phyloP scores from a whole-genome alignment of 2,329 filamentous ascomycete species.

The Trichophyton verrucosum region DNA sequence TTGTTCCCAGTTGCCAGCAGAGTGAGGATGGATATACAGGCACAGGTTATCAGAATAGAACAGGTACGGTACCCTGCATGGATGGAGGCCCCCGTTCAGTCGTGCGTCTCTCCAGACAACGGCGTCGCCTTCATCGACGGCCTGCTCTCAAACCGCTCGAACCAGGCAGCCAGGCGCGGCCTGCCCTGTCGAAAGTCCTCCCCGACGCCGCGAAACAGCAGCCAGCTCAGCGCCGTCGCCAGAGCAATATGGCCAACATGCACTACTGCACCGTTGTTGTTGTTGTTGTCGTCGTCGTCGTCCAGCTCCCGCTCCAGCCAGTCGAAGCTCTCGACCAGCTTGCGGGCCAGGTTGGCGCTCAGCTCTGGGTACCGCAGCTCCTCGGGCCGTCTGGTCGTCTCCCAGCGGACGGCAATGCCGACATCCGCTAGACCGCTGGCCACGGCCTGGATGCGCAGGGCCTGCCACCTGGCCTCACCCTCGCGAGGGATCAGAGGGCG shows the following conservation, averaged over 20 bases:
- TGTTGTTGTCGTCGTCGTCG: too few species aligned
- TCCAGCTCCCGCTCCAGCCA: neutral
- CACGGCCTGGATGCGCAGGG: neutral
- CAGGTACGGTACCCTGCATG: too few species aligned
- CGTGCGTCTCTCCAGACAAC: neutral
- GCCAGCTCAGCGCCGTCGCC: neutral
- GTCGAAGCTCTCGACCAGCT: neutral
- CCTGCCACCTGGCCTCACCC: neutral
- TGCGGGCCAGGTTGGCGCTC: neutral
- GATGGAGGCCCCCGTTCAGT: neutral
- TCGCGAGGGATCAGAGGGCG: neutral
- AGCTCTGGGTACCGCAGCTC: neutral
- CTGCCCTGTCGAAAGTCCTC: neutral
- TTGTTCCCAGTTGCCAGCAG: neutral
- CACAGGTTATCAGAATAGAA: too few species aligned
- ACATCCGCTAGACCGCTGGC: neutral
- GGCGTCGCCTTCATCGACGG: neutral
- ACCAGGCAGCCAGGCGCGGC: neutral
- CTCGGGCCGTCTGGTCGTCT: neutral
- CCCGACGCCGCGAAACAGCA: neutral
- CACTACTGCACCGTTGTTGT: neutral
- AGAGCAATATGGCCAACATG: neutral
- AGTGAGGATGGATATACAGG: too few species aligned
- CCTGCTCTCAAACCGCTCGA: neutral
- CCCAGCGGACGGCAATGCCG: neutral